Conservation (phyloP, 2,329 filamentous ascomycete species). For the Venturia effusa region DNA sequence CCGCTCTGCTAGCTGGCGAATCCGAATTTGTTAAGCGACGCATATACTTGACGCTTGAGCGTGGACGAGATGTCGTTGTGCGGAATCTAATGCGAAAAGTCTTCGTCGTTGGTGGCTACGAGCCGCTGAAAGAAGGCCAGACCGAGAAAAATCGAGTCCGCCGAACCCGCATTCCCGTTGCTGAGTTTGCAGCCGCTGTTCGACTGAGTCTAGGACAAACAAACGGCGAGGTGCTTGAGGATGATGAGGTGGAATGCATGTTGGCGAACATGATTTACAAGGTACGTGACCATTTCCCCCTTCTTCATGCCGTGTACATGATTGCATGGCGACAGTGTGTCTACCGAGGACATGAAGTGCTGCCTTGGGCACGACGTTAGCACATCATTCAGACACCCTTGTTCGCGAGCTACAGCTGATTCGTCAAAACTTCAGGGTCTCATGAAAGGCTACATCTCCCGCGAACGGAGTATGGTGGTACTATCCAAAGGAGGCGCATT, state of each 20-base stretch:
- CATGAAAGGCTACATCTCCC: constrained; percentile 97
- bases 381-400: not conserved
- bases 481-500: constrained; percentile 90
- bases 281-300: constrained; percentile 40
- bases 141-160: constrained; percentile 50
- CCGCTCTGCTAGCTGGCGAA: constrained; percentile 69
- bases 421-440: constrained; percentile 48
- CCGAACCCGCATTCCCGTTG: constrained; percentile 66
- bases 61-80: constrained; percentile 81
- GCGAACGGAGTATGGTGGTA: constrained; percentile 81
- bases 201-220: constrained; percentile 55
- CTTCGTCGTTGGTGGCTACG: constrained; percentile 73
- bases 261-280: constrained; percentile 98
- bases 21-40: constrained; percentile 87
- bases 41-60: constrained; percentile 89
- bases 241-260: constrained; percentile 91
- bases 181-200: constrained; percentile 77
- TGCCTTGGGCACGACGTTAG: not conserved
- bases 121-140: constrained; percentile 60
- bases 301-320: not conserved
- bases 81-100: constrained; percentile 89
- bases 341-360: not conserved
- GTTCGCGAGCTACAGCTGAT: not conserved
- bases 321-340: not conserved
- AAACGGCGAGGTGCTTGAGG: constrained; percentile 53